Percentiles rank a stretch among this genome's conserved stretches.
These are phyloP conservation scores for Pistacia vera DNA, from an alignment of 345 rosid species.

Conservation along the genomic window DNA sequence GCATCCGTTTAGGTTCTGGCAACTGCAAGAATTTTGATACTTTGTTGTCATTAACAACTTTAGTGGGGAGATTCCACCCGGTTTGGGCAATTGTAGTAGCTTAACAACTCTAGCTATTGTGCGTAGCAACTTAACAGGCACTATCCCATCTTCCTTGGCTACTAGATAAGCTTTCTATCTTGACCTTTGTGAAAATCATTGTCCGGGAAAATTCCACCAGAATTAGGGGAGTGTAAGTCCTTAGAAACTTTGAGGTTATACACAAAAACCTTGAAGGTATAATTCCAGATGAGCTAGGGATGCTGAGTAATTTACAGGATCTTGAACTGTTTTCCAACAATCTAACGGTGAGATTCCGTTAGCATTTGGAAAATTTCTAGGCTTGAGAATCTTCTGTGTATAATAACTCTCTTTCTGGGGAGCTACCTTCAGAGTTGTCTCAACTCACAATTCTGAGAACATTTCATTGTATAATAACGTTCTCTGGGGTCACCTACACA, in stretches of 20 bases:
- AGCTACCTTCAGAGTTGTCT: slow-evolving; percentile 65
- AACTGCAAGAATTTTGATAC: slow-evolving; percentile 45
- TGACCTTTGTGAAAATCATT: slow-evolving; percentile 69
- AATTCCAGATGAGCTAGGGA: slow-evolving; percentile 63
- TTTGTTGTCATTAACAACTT: slow-evolving; percentile 60
- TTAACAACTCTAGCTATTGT: slow-evolving; percentile 44
- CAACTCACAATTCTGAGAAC: slow-evolving; percentile 50
- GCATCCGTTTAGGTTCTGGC: slow-evolving; percentile 45
- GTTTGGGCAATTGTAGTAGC: slow-evolving; percentile 55
- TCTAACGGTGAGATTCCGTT: slow-evolving; percentile 73
- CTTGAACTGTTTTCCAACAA: slow-evolving; percentile 62
- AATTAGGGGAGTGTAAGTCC: slow-evolving; percentile 71
- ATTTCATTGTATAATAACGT: slow-evolving; percentile 55
- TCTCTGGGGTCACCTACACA: slow-evolving; percentile 60
- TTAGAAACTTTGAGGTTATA: slow-evolving; percentile 42
- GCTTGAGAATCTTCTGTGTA: slow-evolving; percentile 56
- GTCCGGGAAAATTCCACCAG: slow-evolving; percentile 65
- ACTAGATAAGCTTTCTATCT: slow-evolving; percentile 44
- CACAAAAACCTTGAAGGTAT: slow-evolving; percentile 64
- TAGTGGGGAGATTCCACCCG: slow-evolving; percentile 57
- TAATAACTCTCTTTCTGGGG: slow-evolving; percentile 71
- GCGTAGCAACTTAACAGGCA: slow-evolving; percentile 51
- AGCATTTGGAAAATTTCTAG: slow-evolving; percentile 68
- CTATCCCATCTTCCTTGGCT: slow-evolving; percentile 67
- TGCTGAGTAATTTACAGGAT: slow-evolving; percentile 47